A percentile compares a stretch with the other conserved stretches of the same genome.
phyloP scores from a whole-genome alignment of 2,329 filamentous ascomycete genomes.

The Corniculantispora saksenae region DNA sequence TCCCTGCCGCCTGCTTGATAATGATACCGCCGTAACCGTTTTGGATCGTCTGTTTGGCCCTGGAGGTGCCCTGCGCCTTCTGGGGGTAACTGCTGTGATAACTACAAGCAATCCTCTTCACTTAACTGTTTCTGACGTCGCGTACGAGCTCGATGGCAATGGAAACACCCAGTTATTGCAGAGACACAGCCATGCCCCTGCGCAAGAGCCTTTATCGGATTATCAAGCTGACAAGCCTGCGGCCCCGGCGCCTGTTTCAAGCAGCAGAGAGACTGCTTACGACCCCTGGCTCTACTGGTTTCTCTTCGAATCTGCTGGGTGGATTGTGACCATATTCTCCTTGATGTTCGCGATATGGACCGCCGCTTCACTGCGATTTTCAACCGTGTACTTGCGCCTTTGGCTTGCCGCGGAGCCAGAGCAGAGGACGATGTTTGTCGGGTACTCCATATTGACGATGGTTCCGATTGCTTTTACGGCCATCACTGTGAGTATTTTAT shows the following conservation, averaged over 20 bases:
- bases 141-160: background rate
- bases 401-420: conserved; percentile 19
- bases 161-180: background rate
- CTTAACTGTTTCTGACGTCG: background rate
- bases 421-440: conserved; percentile 10
- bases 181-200: background rate
- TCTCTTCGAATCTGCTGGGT: background rate
- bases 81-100: background rate
- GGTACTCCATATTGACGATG: background rate
- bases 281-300: conserved; percentile 7
- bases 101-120: background rate
- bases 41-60: conserved; percentile 3
- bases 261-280: background rate
- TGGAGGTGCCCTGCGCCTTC: background rate
- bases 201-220: background rate
- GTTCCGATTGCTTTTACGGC: background rate
- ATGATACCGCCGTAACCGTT: background rate
- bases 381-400: background rate
- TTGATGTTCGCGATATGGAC: background rate
- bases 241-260: background rate
- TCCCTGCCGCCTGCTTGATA: background rate
- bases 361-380: background rate
- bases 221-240: background rate
- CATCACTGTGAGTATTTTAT: background rate
- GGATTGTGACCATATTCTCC: background rate